phyloP scores from a whole-genome alignment of 2,329 filamentous ascomycete species.

The Neopestalotiopsis sp. region DNA sequence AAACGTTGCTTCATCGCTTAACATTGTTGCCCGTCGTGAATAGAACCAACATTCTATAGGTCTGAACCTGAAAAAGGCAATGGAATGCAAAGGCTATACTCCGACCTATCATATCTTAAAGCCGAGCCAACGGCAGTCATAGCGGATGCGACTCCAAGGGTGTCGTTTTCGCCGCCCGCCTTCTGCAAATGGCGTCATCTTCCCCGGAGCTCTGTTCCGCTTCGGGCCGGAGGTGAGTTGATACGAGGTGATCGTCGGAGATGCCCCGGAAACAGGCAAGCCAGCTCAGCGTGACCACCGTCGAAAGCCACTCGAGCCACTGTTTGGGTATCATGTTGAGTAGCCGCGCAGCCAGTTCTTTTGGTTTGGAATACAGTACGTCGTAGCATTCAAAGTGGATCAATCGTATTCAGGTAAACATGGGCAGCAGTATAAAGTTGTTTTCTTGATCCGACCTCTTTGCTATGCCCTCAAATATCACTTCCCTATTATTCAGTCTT shows the following conservation, averaged over 20 bases:
- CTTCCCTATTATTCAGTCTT: neutral
- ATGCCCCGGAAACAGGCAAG: slow-evolving; percentile 1
- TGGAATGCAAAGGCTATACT: no score
- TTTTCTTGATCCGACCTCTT: neutral
- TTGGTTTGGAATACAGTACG: neutral
- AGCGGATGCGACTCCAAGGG: neutral
- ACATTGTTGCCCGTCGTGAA: no score
- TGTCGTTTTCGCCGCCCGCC: neutral
- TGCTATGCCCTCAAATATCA: neutral
- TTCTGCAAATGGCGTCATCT: neutral
- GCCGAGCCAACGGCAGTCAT: neutral
- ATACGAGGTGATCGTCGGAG: neutral
- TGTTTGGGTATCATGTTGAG: neutral
- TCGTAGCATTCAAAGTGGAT: neutral
- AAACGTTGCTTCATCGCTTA: no score
- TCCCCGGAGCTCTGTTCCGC: neutral
- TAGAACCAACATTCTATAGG: no score
- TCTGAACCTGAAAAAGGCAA: no score
- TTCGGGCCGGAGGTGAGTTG: neutral
- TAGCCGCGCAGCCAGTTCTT: neutral
- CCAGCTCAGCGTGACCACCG: neutral
- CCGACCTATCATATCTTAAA: neutral
- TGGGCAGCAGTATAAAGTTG: neutral
- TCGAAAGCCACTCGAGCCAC: neutral
- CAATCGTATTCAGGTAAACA: neutral